These are phyloP conservation scores for Sarocladium strictum DNA, from an alignment of 2,329 filamentous ascomycete genomes.

Conservation along the genomic window DNA sequence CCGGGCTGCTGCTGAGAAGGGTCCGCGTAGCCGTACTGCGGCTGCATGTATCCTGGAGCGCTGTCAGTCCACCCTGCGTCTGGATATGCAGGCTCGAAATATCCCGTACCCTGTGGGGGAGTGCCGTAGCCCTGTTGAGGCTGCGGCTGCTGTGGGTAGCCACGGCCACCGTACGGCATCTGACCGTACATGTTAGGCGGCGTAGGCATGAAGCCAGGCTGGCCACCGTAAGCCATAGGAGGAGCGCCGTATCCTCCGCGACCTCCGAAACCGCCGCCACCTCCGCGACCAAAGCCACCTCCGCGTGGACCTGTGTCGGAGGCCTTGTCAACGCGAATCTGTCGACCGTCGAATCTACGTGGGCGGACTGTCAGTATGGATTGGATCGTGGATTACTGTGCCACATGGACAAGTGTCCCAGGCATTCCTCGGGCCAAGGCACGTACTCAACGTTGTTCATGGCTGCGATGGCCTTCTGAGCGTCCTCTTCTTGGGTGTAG, in stretches of 20 bases:
- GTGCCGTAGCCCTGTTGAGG: conserved; percentile 29
- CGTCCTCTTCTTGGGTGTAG: conserved; percentile 70
- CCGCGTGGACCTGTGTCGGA: conserved; percentile 69
- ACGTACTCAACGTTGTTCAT: conserved; percentile 91
- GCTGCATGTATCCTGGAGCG: conserved; percentile 28
- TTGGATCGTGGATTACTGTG: conserved; percentile 8
- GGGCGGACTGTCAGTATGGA: neutral
- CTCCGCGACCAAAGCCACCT: conserved; percentile 45
- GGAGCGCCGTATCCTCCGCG: conserved; percentile 31
- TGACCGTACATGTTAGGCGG: conserved; percentile 31
- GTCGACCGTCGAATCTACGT: conserved; percentile 84
- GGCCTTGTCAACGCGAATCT: conserved; percentile 92
- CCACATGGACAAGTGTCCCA: neutral
- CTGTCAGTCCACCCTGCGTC: conserved; percentile 8
- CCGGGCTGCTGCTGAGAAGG: conserved; percentile 34
- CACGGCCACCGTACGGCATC: conserved; percentile 29
- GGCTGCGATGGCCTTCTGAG: conserved; percentile 65
- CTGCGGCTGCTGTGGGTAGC: conserved; percentile 27
- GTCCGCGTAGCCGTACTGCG: conserved; percentile 42
- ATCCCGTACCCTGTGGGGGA: conserved; percentile 34
- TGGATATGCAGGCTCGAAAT: neutral
- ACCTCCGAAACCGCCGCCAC: conserved; percentile 32
- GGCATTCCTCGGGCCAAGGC: neutral
- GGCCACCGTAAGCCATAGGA: conserved; percentile 31
- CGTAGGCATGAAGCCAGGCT: conserved; percentile 12